phyloP scores from a whole-genome alignment of 768 basidiomycete genomes.

The Lyophyllum semitale region DNA sequence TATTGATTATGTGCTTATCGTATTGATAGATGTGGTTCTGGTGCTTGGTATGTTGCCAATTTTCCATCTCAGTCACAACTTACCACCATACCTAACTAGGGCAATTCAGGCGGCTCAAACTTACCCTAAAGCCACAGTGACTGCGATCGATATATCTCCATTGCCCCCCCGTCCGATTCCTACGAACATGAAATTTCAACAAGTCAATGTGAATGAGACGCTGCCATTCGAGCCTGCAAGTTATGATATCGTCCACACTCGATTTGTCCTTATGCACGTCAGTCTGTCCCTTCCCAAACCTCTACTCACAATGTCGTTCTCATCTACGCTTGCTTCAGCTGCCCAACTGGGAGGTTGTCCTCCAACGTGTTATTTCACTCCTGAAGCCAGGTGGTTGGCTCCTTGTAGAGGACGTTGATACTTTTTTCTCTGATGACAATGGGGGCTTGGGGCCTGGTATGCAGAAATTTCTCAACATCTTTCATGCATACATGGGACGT shows the following conservation, averaged over 20 bases:
- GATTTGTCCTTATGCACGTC: background rate
- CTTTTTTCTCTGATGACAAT: background rate
- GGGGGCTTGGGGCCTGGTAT: background rate
- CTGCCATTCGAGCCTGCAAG: slow-evolving; percentile 1
- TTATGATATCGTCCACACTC: slow-evolving; percentile 1
- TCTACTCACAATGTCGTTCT: no score
- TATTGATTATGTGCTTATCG: background rate
- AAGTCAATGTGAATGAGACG: background rate
- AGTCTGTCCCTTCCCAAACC: background rate
- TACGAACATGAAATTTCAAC: slow-evolving; percentile 1
- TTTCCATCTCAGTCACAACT: background rate
- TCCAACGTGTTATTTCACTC: background rate
- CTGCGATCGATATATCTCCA: slow-evolving; percentile 8
- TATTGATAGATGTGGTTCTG: background rate
- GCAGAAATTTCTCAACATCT: background rate
- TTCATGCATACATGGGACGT: background rate
- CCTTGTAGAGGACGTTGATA: slow-evolving; percentile 5
- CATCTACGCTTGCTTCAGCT: background rate
- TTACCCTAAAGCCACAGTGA: slow-evolving; percentile 6
- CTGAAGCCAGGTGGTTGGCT: slow-evolving; percentile 11
- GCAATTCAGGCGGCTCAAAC: slow-evolving; percentile 5
- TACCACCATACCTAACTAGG: background rate
- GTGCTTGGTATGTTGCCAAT: slow-evolving; percentile 2
- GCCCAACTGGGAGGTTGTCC: background rate
- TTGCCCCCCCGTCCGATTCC: background rate